Base-by-base conservation (phyloP, 352 stramenopile species). In the Bremia lactucae region DNA sequence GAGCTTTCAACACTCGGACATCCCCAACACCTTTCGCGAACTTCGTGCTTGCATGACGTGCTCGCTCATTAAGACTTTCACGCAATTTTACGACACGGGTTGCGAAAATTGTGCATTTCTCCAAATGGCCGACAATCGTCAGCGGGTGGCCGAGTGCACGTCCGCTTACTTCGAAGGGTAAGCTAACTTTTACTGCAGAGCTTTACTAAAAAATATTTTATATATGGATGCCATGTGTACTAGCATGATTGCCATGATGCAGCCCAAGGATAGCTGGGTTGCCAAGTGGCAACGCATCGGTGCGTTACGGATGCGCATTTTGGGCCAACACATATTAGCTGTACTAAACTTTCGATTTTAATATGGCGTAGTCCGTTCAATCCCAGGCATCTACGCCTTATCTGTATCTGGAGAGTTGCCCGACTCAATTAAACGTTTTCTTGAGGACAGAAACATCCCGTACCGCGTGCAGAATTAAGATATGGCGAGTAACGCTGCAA, bases 201-300 rank as follows among this genome's bases (percentile, higher is more conserved):
- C 13, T 31, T 23, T 36, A 13, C 22, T 35, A 20, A 37, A 37
- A 14, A 23, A 9, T 11, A 5, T 31, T 20, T 15, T 46, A 13
- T 33, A n/a, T 14, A 16, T 21, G 5, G 31, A 14, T 43, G 38
- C 23, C 48, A 19, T 28, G 5, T 57, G 15, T 42, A 7, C 11
- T 42, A 85, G 73, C n/a, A 88, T 87, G 73, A 87, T 93, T 39
- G 77, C 80, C 38, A 89, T 93, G 77, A 90, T 93, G 77, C 69
- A 85, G 46, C 80, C 80, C 18, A 87, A 85, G 60, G 77, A 90
- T 50, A 93, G 80, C 60, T 93, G 80, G 80, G 80, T 93, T 24
- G 80, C 80, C 46, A 93, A 93, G 59, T 93, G 80, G 80, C 77
- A 88, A 50, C 77, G 80, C 35, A 88, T 93, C 25, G 80, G 77